Evolutionary conservation across 306 rosid species (phyloP).

Genomic region (Senna tora): DNA sequence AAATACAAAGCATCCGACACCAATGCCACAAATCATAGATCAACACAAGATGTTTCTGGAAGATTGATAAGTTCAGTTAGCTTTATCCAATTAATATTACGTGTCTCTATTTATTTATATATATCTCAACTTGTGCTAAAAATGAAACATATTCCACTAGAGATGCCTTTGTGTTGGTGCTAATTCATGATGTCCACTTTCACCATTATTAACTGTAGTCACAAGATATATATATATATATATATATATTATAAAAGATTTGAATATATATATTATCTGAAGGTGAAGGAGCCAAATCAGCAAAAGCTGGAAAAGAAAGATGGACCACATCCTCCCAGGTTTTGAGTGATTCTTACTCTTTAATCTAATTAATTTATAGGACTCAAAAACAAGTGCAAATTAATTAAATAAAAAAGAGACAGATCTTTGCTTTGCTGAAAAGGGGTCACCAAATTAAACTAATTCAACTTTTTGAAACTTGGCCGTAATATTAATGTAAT

Average conservation of each 20-base stretch:
- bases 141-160: not conserved
- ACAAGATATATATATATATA: too few relatives aligned
- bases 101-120: not conserved
- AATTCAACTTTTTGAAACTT: not conserved
- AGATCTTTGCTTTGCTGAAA: not conserved
- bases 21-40: not conserved
- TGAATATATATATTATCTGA: not conserved
- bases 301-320: not conserved
- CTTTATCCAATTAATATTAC: not conserved
- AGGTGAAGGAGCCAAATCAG: not conserved
- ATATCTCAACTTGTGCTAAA: not conserved
- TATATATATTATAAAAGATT: too few relatives aligned
- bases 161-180: not conserved
- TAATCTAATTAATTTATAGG: not conserved
- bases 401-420: not conserved
- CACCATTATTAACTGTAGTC: not conserved
- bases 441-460: too few relatives aligned
- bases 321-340: not conserved
- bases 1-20: not conserved
- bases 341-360: slow-evolving; percentile 6
- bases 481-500: not conserved
- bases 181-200: not conserved
- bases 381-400: not conserved
- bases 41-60: not conserved
- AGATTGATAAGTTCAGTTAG: not conserved